Base-by-base conservation (phyloP, 805 yeast species). In the Saccharomyces jurei region DNA sequence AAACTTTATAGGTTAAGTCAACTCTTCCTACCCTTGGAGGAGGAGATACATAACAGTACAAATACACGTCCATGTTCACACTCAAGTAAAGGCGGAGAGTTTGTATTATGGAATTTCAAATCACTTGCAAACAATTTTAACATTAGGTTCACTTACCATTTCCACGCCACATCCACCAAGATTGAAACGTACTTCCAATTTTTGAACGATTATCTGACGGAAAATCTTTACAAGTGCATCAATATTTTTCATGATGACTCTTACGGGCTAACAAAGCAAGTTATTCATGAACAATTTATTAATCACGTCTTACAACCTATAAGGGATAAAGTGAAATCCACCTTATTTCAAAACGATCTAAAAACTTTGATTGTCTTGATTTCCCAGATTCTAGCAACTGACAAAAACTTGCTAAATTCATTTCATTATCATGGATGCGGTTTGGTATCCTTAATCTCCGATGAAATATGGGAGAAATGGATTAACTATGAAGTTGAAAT, bases 91-190 rank as follows among this genome's bases (percentile, higher is more conserved):
- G 11, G 25, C 22, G 25, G 8, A 8, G 22, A 17, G 10, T 13
- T 6, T 36, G 11, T 36, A 25, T 30, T 55, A 6, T 80, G 84
- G 83, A 83, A 80, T 1, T 67, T 81, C 22, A 77, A 75, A 36
- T 60, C 72, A 0, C 62, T 81, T 8, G 66, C 82, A 1, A 68
- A 73, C 28, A 80, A 80, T 41, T 74, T 81, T 56, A 64, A 69
- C 14, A 63, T 73, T 6, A 72, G 84, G 51, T 82, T 82, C 63
- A 72, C 78, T 44, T 82, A 76, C 64, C 86, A 82, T 62, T 82
- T 82, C 67, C 74, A 76, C 53, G 65, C 70, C 4, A 54, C 71
- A n/a, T 44, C 78, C 72, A 63, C 60, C 8, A 52, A 77, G 74
- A 49, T 62, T 22, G 84, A 82, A 60, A 74, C 80, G 71, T 80